Evolutionary conservation across 2,329 filamentous ascomycete genomes (phyloP).

Genomic region (Fusarium sp.): DNA sequence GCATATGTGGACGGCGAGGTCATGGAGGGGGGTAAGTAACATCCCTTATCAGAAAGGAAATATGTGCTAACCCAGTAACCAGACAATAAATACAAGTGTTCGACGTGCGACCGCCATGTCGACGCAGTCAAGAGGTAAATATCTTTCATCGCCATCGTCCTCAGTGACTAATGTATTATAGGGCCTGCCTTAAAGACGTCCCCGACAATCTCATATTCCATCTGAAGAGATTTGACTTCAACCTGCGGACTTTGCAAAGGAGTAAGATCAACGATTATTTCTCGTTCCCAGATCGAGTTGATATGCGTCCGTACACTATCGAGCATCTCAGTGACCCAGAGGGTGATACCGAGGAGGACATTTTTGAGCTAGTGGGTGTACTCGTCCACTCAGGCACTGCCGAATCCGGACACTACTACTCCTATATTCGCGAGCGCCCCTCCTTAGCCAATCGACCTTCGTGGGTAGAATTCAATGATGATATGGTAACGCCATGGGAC

Average conservation of each 20-base stretch:
- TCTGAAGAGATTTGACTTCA: conserved; percentile 88
- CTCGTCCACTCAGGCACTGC: conserved; percentile 94
- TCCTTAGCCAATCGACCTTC: conserved; percentile 60
- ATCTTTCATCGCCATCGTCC: not conserved
- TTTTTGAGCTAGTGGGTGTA: conserved; percentile 94
- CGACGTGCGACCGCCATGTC: conserved; percentile 87
- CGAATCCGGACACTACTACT: conserved; percentile 97
- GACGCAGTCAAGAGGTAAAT: conserved; percentile 89
- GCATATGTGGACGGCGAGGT: conserved; percentile 97
- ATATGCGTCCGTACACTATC: conserved; percentile 93
- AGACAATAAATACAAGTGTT: conserved; percentile 99
- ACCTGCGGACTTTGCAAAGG: conserved; percentile 79
- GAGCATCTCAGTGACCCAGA: conserved; percentile 79
- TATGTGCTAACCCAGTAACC: conserved; percentile 24
- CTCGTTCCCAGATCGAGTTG: conserved; percentile 83
- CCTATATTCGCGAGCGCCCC: conserved; percentile 87
- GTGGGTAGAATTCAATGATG: conserved; percentile 97
- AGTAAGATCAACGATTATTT: conserved; percentile 98
- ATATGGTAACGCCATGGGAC: conserved; percentile 83
- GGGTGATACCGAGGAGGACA: conserved; percentile 71
- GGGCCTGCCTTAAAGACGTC: conserved; percentile 90
- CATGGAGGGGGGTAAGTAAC: conserved; percentile 82
- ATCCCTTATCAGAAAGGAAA: not conserved
- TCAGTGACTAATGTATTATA: conserved; percentile 50
- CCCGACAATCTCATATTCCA: conserved; percentile 97